Evolutionary conservation across 225 moss, liverwort and hornwort species (phyloP).

Genomic region (Thuidium tamariscinum): DNA sequence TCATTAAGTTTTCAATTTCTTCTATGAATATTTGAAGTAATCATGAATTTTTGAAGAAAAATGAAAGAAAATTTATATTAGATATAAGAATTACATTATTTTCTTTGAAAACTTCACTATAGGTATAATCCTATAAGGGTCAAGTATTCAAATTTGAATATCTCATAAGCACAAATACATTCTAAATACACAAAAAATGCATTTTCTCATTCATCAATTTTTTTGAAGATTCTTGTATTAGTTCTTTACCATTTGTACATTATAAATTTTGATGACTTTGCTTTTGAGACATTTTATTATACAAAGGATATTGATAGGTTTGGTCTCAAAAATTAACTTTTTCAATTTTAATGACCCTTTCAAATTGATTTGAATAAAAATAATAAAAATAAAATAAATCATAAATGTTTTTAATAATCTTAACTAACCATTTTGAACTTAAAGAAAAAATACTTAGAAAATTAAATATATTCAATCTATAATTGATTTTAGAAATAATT

Average conservation of each 20-base stretch:
- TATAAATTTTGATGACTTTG: neutral
- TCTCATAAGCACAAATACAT: fast-evolving
- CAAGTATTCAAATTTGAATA: fast-evolving
- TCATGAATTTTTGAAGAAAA: neutral
- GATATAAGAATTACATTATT: neutral
- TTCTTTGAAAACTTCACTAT: fast-evolving
- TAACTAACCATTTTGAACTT: neutral
- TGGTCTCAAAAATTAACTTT: neutral
- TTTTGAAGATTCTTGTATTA: fast-evolving
- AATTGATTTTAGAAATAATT: neutral
- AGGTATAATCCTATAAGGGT: fast-evolving
- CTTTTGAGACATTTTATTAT: neutral
- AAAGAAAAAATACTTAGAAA: neutral
- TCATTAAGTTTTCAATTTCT: neutral
- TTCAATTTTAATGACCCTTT: neutral
- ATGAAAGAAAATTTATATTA: neutral
- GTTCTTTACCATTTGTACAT: neutral
- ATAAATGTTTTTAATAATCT: no score
- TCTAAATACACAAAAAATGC: fast-evolving
- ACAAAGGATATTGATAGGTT: fast-evolving
- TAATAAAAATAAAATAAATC: no score
- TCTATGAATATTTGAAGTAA: neutral
- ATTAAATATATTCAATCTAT: neutral
- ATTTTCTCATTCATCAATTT: neutral
- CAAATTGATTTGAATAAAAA: neutral